A percentile compares a stretch with the other conserved stretches of the same genome.
Conservation (phyloP, 1,284 basidiomycete genomes). For the Ganoderma leucocontextum region DNA sequence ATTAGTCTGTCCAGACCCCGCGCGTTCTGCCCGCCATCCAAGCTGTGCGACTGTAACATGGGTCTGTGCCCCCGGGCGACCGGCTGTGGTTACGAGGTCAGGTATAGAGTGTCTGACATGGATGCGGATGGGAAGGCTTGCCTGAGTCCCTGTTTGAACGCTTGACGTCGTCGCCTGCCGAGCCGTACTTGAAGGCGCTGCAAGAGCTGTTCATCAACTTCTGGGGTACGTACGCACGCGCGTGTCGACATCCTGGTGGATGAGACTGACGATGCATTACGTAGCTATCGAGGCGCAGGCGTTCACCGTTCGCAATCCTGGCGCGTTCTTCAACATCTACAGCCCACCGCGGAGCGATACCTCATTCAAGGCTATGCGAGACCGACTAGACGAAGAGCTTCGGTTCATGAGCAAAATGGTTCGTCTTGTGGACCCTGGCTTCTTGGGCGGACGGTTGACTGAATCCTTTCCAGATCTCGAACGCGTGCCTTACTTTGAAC, state of each 20-base stretch:
- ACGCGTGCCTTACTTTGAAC: slow-evolving; percentile 90
- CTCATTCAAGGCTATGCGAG: slow-evolving; percentile 65
- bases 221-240: slow-evolving; percentile 68
- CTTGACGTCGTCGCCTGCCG: slow-evolving; percentile 75
- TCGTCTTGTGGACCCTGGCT: slow-evolving; percentile 30
- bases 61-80: slow-evolving; percentile 14
- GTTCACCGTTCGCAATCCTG: slow-evolving; percentile 81
- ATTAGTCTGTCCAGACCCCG: not conserved
- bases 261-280: not conserved
- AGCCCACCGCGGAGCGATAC: slow-evolving; percentile 80
- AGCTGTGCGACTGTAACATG: slow-evolving; percentile 2
- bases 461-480: slow-evolving; percentile 71
- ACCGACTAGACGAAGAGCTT: slow-evolving; percentile 85
- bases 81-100: not conserved
- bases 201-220: slow-evolving; percentile 92
- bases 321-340: slow-evolving; percentile 87
- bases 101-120: slow-evolving; percentile 15
- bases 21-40: not conserved
- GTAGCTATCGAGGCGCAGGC: slow-evolving; percentile 85
- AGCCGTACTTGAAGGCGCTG: slow-evolving; percentile 73
- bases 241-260: not conserved
- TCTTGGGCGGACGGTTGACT: not conserved
- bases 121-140: slow-evolving; percentile 55
- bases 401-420: slow-evolving; percentile 77
- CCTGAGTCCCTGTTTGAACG: slow-evolving; percentile 79